Percentiles rank a stretch among this genome's conserved stretches.
Evolutionary conservation across 371 early-diverging fungal species (phyloP).

Genomic region (Mucor irregularis): DNA sequence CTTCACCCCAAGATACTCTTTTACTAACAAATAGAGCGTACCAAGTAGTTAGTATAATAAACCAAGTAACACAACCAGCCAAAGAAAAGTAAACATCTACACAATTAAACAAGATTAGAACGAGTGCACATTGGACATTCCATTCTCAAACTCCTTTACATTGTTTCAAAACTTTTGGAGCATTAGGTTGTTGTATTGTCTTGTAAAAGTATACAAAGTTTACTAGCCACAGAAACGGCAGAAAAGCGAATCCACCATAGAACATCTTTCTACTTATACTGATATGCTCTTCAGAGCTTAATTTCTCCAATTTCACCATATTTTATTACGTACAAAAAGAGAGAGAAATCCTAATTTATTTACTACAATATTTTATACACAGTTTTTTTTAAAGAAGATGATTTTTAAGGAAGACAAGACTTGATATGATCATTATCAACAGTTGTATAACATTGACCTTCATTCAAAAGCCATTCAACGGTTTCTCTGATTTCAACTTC

Average conservation of each 20-base stretch:
- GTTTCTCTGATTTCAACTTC: constrained; percentile 45
- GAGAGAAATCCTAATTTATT: not conserved
- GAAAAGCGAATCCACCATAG: constrained; percentile 58
- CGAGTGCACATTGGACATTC: no score
- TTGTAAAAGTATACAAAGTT: constrained; percentile 60
- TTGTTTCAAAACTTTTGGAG: constrained; percentile 46
- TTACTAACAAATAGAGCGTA: constrained; percentile 58
- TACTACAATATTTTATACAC: no score
- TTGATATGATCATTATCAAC: constrained; percentile 64
- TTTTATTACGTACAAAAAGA: not conserved
- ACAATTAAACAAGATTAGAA: no score
- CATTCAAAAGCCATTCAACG: constrained; percentile 52
- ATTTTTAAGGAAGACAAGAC: constrained; percentile 22
- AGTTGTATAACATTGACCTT: constrained; percentile 70
- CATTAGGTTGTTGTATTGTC: constrained; percentile 29
- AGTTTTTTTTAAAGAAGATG: no score
- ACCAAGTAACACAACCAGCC: constrained; percentile 45
- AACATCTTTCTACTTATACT: constrained; percentile 58
- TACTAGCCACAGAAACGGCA: constrained; percentile 63
- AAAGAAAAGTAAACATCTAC: constrained; percentile 57
- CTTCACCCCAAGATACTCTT: constrained; percentile 50
- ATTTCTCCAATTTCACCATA: constrained; percentile 47
- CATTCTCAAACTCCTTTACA: no score
- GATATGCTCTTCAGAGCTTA: constrained; percentile 57
- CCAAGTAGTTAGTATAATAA: constrained; percentile 54